A percentile compares a stretch with the other conserved stretches of the same genome.
Conservation (phyloP, 441 rosid genomes). For the Gossypium schwendimanii region DNA sequence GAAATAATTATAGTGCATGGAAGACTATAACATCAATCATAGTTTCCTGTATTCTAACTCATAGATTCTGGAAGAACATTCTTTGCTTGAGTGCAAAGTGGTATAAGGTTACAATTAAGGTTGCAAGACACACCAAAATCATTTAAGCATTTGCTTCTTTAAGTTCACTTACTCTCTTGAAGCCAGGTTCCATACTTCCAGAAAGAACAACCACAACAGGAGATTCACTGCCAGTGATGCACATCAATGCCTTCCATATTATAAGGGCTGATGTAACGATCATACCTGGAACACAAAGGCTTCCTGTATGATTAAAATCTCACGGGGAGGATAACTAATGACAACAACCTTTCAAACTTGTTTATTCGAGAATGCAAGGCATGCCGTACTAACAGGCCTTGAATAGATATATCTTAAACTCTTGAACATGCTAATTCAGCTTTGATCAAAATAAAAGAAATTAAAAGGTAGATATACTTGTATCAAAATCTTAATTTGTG, state of each 20-base stretch:
- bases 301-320: background rate
- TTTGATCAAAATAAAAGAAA: background rate
- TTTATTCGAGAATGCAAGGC: background rate
- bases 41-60: background rate
- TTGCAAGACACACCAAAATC: background rate
- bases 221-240: constrained; percentile 81
- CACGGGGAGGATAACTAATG: background rate
- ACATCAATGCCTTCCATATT: constrained; percentile 94
- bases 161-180: constrained; percentile 59
- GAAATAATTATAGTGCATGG: background rate
- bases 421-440: background rate
- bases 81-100: background rate
- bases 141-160: background rate
- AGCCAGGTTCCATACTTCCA: constrained; percentile 97
- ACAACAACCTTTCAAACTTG: background rate
- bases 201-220: constrained; percentile 89
- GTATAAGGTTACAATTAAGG: background rate
- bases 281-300: constrained; percentile 46
- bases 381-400: no score
- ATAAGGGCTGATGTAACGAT: constrained; percentile 83
- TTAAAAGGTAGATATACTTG: background rate
- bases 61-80: background rate
- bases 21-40: background rate
- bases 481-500: background rate
- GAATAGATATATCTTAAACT: background rate